Conservation (phyloP, 352 stramenopile genomes). For the Phytopythium ostracodes region DNA sequence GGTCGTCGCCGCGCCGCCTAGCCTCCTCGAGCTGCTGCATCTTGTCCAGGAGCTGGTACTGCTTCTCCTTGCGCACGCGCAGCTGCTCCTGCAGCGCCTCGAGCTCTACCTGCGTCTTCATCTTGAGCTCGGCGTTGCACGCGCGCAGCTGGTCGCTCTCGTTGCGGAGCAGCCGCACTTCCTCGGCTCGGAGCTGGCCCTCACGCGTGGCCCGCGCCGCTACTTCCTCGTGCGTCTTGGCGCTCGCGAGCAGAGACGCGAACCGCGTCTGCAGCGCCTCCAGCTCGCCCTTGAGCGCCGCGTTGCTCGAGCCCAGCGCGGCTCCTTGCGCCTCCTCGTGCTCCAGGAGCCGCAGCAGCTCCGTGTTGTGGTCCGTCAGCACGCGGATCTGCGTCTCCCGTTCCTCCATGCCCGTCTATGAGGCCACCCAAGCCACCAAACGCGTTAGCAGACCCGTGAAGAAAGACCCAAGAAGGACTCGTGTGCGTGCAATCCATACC, state of each 20-base stretch:
- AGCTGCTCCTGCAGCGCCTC: constrained; percentile 96
- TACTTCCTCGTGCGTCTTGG: constrained; percentile 93
- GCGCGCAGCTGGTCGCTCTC: constrained; percentile 91
- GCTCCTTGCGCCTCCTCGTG: constrained; percentile 90
- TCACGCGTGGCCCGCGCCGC: constrained; percentile 85
- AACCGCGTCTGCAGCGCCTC: constrained; percentile 89
- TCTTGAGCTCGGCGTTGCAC: constrained; percentile 91
- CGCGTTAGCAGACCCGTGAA: too few relatives aligned
- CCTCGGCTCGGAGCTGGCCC: constrained; percentile 91
- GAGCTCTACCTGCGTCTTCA: constrained; percentile 95
- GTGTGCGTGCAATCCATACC: too few relatives aligned
- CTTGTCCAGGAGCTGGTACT: constrained; percentile 96
- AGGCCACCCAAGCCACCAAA: too few relatives aligned
- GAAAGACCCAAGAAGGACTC: too few relatives aligned
- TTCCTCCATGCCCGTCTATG: constrained; percentile 73
- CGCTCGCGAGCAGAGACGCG: constrained; percentile 84
- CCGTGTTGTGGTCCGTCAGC: constrained; percentile 94
- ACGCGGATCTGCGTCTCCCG: constrained; percentile 92
- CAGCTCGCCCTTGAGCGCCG: constrained; percentile 62
- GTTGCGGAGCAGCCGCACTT: constrained; percentile 89
- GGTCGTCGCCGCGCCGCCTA: constrained; percentile 92
- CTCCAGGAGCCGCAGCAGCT: constrained; percentile 93
- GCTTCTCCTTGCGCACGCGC: constrained; percentile 95
- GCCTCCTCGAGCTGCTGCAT: constrained; percentile 93
- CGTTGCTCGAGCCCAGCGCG: constrained; percentile 53